Base-by-base conservation (phyloP, 805 yeast species). In the Komagataella ulmi region DNA sequence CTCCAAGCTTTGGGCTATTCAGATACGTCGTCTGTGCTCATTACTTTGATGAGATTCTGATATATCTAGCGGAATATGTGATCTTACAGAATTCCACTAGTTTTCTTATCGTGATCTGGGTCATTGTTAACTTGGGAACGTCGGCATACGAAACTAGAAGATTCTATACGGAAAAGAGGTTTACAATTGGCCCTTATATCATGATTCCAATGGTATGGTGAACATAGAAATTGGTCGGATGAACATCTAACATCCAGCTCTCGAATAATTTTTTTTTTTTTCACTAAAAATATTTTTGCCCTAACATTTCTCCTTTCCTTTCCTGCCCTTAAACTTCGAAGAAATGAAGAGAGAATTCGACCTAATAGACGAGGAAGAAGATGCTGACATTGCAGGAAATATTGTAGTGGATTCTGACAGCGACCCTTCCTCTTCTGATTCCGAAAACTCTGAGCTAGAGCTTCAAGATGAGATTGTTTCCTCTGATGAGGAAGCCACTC, bases 41-140 rank as follows among this genome's bases (percentile, higher is more conserved):
- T 62, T 85, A 85, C 57, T 66, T 80, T 17, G 83, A 83, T 61
- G 95, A 85, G 59, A 66, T 81, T 6, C 24, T 74, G 43, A 72
- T 85, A 2, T 85, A 85, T 57, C 48, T 67, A 0, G 59, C 74
- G 1, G 57, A 63, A 17, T 44, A 54, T 3, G 17, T 61, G 0
- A 12, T 63, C 8, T 49, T 61, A 1, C 44, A 48, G 8, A 63
- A 58, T 12, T 7, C 7, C 2, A 56, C 56, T 12, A 57, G 62
- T 54, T 6, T 58, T 57, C 30, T 64, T 59, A 51, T 68, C 51
- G 57, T 52, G 52, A 1, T 65, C 57, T 67, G 71, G 70, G 81
- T 75, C 8, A 50, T 62, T 6, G 62, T 68, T 8, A 83, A 81
- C 59, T 65, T 84, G n/a, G 59, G 76, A 0, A 68, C 77, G 2